Evolutionary conservation across 2,329 filamentous ascomycete genomes (phyloP).

Genomic region (Stagonosporopsis chrysanthemi): DNA sequence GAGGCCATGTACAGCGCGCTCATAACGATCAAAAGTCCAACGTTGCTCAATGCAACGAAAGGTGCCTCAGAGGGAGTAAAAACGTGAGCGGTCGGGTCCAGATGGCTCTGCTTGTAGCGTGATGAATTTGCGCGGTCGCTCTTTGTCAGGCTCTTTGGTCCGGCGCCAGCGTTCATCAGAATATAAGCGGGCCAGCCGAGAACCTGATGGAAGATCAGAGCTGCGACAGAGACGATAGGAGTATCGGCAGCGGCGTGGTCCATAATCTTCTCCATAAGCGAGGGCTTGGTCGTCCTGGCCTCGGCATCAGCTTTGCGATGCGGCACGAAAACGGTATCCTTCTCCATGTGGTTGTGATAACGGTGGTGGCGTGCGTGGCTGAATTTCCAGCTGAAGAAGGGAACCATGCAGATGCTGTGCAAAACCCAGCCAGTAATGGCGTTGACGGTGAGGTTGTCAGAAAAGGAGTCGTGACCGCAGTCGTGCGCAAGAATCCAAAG

Average conservation of each 20-base stretch:
- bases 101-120: conserved; percentile 31
- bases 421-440: conserved; percentile 68
- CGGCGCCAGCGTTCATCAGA: conserved; percentile 59
- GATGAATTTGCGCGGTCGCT: conserved; percentile 15
- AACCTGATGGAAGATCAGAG: conserved; percentile 68
- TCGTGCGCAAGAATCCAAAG: conserved; percentile 74
- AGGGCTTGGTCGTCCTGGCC: conserved; percentile 11
- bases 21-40: conserved; percentile 26
- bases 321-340: conserved; percentile 60
- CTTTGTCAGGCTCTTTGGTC: conserved; percentile 27
- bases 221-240: conserved; percentile 63
- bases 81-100: conserved; percentile 27
- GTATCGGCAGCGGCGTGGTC: conserved; percentile 63
- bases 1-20: conserved; percentile 61
- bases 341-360: conserved; percentile 71
- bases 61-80: conserved; percentile 30
- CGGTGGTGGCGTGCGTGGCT: conserved; percentile 74
- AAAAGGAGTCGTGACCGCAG: conserved; percentile 74
- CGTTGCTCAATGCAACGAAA: conserved; percentile 28
- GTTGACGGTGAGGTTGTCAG: conserved; percentile 64
- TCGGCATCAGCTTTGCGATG: conserved; percentile 26
- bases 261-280: conserved; percentile 41
- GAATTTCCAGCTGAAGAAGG: conserved; percentile 77
- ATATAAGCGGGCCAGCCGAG: conserved; percentile 72
- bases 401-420: conserved; percentile 72